Evolutionary conservation across 148 eudicot genomes (phyloP).

Genomic region (Drosera capensis): DNA sequence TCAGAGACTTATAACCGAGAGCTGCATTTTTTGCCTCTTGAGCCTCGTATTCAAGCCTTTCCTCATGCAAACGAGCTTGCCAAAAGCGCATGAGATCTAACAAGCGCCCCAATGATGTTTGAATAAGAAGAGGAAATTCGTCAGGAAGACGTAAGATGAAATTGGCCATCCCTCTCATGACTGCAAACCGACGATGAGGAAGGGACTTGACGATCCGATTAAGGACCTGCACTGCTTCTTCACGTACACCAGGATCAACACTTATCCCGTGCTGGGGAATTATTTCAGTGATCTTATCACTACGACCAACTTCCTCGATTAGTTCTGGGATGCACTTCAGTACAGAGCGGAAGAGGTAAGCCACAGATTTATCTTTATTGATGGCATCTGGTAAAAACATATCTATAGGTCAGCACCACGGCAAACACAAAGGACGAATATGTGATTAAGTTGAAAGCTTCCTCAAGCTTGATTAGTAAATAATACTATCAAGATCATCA

Average conservation of each 20-base stretch:
- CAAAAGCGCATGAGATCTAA: conserved; percentile 93
- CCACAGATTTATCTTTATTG: conserved; percentile 89
- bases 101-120: conserved; percentile 83
- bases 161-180: conserved; percentile 96
- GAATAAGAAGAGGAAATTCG: conserved; percentile 96
- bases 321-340: conserved; percentile 95
- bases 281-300: conserved; percentile 93
- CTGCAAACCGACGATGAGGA: conserved; percentile 98
- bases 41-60: conserved; percentile 48
- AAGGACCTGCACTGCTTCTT: conserved; percentile 96
- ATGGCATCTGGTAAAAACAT: conserved; percentile 95
- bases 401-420: too few relatives aligned
- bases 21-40: conserved; percentile 40
- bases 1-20: conserved; percentile 46
- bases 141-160: conserved; percentile 90
- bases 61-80: conserved; percentile 81
- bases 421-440: too few relatives aligned
- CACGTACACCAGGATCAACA: conserved; percentile 98
- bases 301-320: conserved; percentile 96
- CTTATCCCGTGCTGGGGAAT: conserved; percentile 99
- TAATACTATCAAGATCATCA: too few relatives aligned
- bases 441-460: too few relatives aligned
- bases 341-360: conserved; percentile 88
- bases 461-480: too few relatives aligned
- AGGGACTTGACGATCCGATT: conserved; percentile 85